phyloP scores from a whole-genome alignment of 768 basidiomycete genomes.

The Favolaschia claudopus region DNA sequence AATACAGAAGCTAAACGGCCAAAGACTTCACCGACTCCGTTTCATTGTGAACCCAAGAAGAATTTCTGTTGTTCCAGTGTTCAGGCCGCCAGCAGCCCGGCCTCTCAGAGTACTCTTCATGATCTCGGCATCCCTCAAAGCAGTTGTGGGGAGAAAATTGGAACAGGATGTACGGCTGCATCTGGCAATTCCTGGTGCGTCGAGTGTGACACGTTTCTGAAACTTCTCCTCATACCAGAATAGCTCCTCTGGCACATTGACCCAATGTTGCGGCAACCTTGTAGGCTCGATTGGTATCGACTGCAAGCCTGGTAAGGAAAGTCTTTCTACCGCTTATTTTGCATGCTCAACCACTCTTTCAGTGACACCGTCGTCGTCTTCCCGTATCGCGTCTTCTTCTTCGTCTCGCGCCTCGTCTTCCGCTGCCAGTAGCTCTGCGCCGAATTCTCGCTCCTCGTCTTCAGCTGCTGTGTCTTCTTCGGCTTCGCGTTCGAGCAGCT shows the following conservation, averaged over 20 bases:
- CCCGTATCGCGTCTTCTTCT: not conserved
- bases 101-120: not conserved
- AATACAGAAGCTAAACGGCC: not conserved
- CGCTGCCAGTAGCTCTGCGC: too few relatives aligned
- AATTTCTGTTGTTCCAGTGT: constrained; percentile 10
- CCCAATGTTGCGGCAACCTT: constrained; percentile 4
- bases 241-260: constrained; percentile 1
- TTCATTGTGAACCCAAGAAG: not conserved
- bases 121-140: not conserved
- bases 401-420: not conserved
- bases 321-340: not conserved
- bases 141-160: constrained; percentile 13
- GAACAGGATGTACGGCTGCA: not conserved
- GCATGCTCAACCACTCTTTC: not conserved
- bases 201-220: not conserved
- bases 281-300: constrained; percentile 1
- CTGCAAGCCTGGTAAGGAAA: not conserved
- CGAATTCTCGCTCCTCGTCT: too few relatives aligned
- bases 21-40: not conserved
- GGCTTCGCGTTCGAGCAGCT: not conserved
- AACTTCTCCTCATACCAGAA: not conserved
- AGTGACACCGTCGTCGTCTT: not conserved
- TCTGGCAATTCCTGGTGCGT: constrained; percentile 3
- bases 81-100: not conserved
- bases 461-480: not conserved